phyloP scores from a whole-genome alignment of 1,139 yeast species.

The Saccharomycopsis hybrid region DNA sequence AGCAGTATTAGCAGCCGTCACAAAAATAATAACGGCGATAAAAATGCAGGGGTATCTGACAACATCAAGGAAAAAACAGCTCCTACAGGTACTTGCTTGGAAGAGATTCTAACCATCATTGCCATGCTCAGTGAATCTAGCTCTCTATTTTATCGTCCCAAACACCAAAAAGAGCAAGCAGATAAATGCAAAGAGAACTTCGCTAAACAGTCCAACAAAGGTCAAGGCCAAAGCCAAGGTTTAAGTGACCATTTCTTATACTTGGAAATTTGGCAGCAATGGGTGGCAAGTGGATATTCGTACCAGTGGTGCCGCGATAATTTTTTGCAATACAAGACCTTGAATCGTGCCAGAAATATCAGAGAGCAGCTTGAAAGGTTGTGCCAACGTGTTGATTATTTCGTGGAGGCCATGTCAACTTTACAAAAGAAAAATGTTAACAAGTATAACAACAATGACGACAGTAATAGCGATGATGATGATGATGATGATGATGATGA shows the following conservation, averaged over 20 bases:
- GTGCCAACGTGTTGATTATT: conserved; percentile 54
- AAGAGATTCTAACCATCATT: conserved; percentile 62
- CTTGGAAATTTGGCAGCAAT: conserved; percentile 66
- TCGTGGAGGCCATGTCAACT: too few relatives aligned
- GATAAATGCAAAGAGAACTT: conserved; percentile 56
- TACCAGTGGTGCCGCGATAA: conserved; percentile 84
- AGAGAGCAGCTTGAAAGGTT: conserved; percentile 62
- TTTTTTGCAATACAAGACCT: conserved; percentile 67
- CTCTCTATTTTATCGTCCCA: conserved; percentile 65
- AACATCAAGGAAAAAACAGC: too few relatives aligned
- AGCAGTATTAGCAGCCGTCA: too few relatives aligned
- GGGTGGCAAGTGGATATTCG: conserved; percentile 68
- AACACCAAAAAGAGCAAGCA: conserved; percentile 60
- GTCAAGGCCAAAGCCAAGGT: too few relatives aligned
- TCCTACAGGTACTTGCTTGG: conserved; percentile 43
- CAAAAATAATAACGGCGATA: too few relatives aligned
- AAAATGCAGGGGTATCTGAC: too few relatives aligned
- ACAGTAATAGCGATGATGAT: conserved; percentile 21
- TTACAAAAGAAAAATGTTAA: conserved; percentile 24
- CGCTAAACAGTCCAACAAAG: conserved; percentile 39
- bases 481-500: conserved; percentile 20
- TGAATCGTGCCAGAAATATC: conserved; percentile 65
- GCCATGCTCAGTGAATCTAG: conserved; percentile 82
- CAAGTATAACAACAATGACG: conserved; percentile 20
- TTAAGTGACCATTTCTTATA: conserved; percentile 81